Evolutionary conservation across 768 basidiomycete species (phyloP), one percentile per base, ranked within the genome.

Genomic region (Tremella yokohamensis): DNA sequence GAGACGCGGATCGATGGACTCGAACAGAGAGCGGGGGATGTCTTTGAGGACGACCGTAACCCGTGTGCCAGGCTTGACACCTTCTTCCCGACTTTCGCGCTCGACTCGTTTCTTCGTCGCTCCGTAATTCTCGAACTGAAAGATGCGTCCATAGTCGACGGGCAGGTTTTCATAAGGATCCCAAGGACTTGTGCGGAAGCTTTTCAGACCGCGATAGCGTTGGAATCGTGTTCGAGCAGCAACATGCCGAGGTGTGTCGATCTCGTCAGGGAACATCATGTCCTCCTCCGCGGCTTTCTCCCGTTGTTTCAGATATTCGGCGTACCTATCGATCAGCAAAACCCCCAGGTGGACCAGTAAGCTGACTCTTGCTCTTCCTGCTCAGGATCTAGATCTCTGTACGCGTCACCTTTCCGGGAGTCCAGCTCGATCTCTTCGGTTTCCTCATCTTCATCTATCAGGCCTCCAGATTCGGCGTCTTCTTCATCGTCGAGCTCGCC

Each of bases 101-200:
- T 87, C 85, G 12, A 85, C 85, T 52, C 83, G 79, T 58, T 85
- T 81, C 54, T 82, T 83, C 4, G 91, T 96, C 18, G 87, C 83
- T 74, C 85, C 88, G 79, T 88, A 96, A 67, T 93, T 89, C 77
- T 97, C 92, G 69, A 98, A 96, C 74, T 92, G 89, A 79, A 98
- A 99, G 66, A 97, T 94, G 40, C 87, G 83, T 1, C 87, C 90
- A 69, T 98, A 98, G 73, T 99, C 92, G 50, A 86, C 79, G 12
- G 94, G 94, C 11, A 99, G 80, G 69, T 93, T 93, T 77, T 99
- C 94, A 67, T 87, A 97, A 8, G 94, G 86, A 74, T 98, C 96
- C 96, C 94, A 99, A 38, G 89, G 90, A 72, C 89, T 92, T 6
- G 94, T 98, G 38, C 94, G 81, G 82, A 99, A 89, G 13, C 89